Evolutionary conservation across 169 alveolate species (phyloP).

Genomic region (Cyclospora cayetanensis): DNA sequence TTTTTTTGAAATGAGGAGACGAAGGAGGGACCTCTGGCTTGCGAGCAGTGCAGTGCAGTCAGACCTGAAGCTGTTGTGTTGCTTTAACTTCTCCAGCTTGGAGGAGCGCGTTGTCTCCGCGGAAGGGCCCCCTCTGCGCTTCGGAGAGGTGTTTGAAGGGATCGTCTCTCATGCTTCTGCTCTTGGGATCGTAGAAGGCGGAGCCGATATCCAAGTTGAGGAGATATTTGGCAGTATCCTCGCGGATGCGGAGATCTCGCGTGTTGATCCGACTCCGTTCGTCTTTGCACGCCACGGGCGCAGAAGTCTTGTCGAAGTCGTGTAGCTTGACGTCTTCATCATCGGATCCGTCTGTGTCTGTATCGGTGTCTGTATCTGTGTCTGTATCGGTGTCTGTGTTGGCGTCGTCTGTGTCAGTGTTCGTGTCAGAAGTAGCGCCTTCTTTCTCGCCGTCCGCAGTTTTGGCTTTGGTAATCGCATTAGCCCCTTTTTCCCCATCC

Average conservation of each 20-base stretch:
- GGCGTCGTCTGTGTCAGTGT: constrained; percentile 26
- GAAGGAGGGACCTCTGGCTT: too few relatives aligned
- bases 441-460: background rate
- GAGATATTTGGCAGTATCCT: constrained; percentile 97
- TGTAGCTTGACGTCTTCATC: constrained; percentile 77
- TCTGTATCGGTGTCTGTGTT: background rate
- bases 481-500: background rate
- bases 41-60: background rate
- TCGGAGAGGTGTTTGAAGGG: constrained; percentile 83
- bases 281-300: constrained; percentile 81
- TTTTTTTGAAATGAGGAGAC: too few relatives aligned
- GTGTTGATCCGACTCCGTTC: constrained; percentile 87
- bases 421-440: background rate
- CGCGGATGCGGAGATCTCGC: constrained; percentile 95
- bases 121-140: constrained; percentile 78
- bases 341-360: constrained; percentile 74
- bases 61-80: constrained; percentile 82
- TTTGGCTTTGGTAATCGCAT: background rate
- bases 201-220: constrained; percentile 94
- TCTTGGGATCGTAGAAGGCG: constrained; percentile 97
- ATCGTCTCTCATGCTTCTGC: constrained; percentile 94
- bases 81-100: constrained; percentile 84
- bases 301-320: constrained; percentile 73
- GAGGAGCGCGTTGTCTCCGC: constrained; percentile 90
- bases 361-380: background rate